Percentiles rank a stretch among this genome's conserved stretches.
These are phyloP conservation scores for Wickerhamiella qilinensis DNA, from an alignment of 805 yeast species.

Conservation along the genomic window DNA sequence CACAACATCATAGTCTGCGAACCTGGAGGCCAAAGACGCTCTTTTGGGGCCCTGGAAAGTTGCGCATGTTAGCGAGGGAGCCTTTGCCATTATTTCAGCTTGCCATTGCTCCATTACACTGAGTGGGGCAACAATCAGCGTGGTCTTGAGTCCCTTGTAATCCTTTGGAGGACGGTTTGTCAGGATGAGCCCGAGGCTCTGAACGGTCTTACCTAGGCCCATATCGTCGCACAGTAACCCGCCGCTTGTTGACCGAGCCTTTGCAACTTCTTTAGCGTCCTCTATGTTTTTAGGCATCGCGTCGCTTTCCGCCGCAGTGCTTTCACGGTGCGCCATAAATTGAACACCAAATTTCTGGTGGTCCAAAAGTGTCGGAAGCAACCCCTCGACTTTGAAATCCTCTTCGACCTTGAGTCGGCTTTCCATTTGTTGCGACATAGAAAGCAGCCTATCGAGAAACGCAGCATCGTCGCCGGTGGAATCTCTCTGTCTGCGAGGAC, in stretches of 20 bases:
- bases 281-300: neutral
- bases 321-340: constrained; percentile 28
- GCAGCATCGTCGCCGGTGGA: too few species aligned
- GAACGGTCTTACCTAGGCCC: constrained; percentile 83
- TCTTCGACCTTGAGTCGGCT: neutral
- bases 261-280: neutral
- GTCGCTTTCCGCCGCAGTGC: constrained; percentile 1
- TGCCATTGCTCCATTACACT: constrained; percentile 29
- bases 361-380: constrained; percentile 26
- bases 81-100: constrained; percentile 23
- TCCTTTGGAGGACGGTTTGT: constrained; percentile 17
- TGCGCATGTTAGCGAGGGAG: constrained; percentile 20
- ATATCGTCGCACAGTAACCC: constrained; percentile 73
- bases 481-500: too few species aligned
- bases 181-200: constrained; percentile 50
- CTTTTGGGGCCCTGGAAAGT: constrained; percentile 23
- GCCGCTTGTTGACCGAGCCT: constrained; percentile 25
- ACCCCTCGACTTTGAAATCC: constrained; percentile 21
- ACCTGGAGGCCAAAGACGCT: constrained; percentile 3
- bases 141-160: constrained; percentile 12
- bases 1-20: constrained; percentile 21
- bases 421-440: too few species aligned
- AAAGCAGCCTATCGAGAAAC: too few species aligned
- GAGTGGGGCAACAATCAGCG: constrained; percentile 29
- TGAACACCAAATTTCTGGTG: constrained; percentile 32